Base-by-base conservation (phyloP, 257 asterid genomes). In the Thymus mandschuricus region DNA sequence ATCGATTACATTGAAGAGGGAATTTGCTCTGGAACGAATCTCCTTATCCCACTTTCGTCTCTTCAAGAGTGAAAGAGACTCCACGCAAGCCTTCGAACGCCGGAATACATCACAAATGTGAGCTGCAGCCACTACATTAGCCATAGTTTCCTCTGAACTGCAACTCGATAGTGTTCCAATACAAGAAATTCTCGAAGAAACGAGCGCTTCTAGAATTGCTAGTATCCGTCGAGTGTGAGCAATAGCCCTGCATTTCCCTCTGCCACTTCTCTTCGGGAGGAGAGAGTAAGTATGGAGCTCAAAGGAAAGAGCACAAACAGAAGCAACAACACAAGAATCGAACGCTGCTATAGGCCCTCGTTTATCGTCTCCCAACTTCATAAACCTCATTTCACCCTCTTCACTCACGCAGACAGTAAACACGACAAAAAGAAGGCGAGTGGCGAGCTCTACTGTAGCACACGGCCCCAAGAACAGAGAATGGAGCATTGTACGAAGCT, bases 71-170 rank as follows among this genome's bases (percentile, higher is more conserved):
- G 82, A 83, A 69, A 92, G 95, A 68, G 95, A 90, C 54, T 76
- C 85, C 87, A 78, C 87, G 77, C 95, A 92, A 67, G 89, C 92
- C 87, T 86, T 92, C 15, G 97, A 87, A 40, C 81, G 81, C 76
- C 90, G 83, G 70, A 92, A 86, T 58, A 89, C 83, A 81, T 92
- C 93, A 58, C 93, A 86, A 75, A 92, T 78, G 70, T 89, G 97
- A 81, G 95, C 96, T 6, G 97, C 95, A 62, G 87, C 97, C 96
- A 89, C 86, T 51, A 95, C 97, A 50, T 93, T 95, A 76, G 96
- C 96, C 77, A 89, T 92, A 64, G 89, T 85, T 71, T 87, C 96
- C 78, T 87, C 81, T 46, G 97, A 89, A 74, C 91, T 88, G 64
- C 75, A 38, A 38, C 7, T 38, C 4, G 6, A 3, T 4, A 38